A percentile compares a stretch with the other conserved stretches of the same genome.
These are phyloP conservation scores for Aurantiochytrium sp. DNA, from an alignment of 108 stramenopile species.

Conservation along the genomic window DNA sequence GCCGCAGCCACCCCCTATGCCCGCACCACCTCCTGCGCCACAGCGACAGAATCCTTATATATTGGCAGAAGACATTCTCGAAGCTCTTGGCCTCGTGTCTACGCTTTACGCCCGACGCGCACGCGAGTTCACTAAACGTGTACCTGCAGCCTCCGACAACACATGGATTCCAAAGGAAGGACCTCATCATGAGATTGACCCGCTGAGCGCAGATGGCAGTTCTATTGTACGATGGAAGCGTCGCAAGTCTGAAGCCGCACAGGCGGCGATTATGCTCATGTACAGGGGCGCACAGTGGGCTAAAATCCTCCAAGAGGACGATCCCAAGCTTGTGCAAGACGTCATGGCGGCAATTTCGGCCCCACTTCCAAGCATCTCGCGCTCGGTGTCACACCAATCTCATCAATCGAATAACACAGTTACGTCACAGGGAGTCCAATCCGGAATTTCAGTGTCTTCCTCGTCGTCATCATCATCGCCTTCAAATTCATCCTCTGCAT, in stretches of 20 bases:
- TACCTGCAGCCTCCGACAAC: neutral
- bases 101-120: neutral
- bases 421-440: too few species aligned
- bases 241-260: conserved; percentile 4
- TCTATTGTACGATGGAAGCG: neutral
- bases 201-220: neutral
- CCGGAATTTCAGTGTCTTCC: too few species aligned
- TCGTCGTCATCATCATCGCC: too few species aligned
- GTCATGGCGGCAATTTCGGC: neutral
- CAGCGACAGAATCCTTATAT: neutral
- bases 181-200: neutral
- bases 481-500: too few species aligned
- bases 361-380: neutral
- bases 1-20: neutral
- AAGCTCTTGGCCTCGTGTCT: neutral
- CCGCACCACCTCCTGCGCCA: neutral
- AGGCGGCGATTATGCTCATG: neutral
- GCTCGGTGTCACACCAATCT: neutral
- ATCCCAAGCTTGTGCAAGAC: neutral
- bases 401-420: neutral
- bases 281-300: neutral
- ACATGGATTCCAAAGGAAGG: neutral
- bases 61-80: neutral
- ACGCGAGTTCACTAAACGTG: neutral
- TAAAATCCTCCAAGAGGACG: neutral